Evolutionary conservation across 2,329 filamentous ascomycete genomes (phyloP).

Genomic region (Fusarium redolens): DNA sequence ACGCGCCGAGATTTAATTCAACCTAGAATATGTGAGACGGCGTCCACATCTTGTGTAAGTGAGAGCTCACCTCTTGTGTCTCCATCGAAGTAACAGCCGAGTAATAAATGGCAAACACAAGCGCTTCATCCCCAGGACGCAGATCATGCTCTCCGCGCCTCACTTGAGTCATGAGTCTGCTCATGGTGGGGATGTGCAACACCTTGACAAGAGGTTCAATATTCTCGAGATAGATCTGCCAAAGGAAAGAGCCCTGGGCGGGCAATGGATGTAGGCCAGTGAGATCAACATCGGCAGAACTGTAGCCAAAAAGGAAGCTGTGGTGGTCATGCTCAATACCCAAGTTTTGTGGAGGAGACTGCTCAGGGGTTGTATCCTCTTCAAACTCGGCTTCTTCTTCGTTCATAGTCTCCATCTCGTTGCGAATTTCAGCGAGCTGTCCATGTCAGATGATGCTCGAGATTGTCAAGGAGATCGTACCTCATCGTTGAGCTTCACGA

Average conservation of each 20-base stretch:
- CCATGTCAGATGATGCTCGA: background rate
- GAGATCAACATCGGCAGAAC: constrained; percentile 25
- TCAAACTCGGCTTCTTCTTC: constrained; percentile 19
- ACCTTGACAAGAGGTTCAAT: constrained; percentile 36
- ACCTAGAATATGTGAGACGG: constrained; percentile 12
- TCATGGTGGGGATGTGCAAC: constrained; percentile 35
- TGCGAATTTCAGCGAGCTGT: constrained; percentile 33
- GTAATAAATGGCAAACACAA: constrained; percentile 37
- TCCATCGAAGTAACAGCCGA: constrained; percentile 29
- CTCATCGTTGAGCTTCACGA: constrained; percentile 80
- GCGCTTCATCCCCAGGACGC: constrained; percentile 29
- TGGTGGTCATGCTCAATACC: constrained; percentile 19
- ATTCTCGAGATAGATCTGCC: constrained; percentile 38
- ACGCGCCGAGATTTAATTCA: constrained; percentile 26
- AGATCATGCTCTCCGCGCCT: constrained; percentile 29
- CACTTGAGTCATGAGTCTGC: constrained; percentile 28
- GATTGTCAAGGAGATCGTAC: constrained; percentile 51
- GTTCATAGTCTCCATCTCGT: constrained; percentile 30
- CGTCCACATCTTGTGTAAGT: background rate
- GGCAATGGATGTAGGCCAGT: constrained; percentile 31
- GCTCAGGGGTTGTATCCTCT: constrained; percentile 33
- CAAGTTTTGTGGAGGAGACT: constrained; percentile 25
- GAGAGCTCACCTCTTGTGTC: constrained; percentile 15
- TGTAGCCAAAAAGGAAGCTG: constrained; percentile 37
- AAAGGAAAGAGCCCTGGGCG: constrained; percentile 22